Evolutionary conservation across 2,329 filamentous ascomycete species (phyloP).

Genomic region (Neopestalotiopsis sp.): DNA sequence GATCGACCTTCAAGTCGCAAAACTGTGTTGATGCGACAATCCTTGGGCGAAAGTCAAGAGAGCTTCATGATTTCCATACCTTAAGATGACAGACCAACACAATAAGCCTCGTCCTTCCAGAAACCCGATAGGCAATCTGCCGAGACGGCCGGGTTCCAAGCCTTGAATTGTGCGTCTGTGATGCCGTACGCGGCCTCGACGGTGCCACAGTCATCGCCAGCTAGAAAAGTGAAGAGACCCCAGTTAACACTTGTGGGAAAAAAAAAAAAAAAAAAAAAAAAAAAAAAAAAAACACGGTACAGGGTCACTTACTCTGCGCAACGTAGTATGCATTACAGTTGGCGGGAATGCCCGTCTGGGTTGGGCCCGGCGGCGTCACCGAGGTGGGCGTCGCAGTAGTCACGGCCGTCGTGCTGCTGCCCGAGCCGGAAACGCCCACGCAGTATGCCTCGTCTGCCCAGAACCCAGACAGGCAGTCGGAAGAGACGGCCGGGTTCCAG

Average conservation of each 20-base stretch:
- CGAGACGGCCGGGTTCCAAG: slow-evolving; percentile 16
- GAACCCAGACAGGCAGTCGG: slow-evolving; percentile 1
- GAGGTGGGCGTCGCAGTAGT: too few relatives aligned
- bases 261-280: too few relatives aligned
- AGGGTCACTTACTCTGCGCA: not conserved
- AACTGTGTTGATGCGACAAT: too few relatives aligned
- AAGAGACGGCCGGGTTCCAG: slow-evolving; percentile 13
- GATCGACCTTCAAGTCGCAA: too few relatives aligned
- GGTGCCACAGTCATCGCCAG: not conserved
- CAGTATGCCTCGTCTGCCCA: slow-evolving; percentile 7
- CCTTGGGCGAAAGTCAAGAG: too few relatives aligned
- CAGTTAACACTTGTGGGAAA: too few relatives aligned
- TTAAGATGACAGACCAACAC: not conserved
- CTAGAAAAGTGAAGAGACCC: too few relatives aligned
- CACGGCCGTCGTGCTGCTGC: too few relatives aligned
- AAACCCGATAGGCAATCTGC: not conserved
- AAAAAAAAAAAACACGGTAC: too few relatives aligned
- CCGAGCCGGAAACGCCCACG: not conserved
- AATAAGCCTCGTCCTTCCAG: not conserved
- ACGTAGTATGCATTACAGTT: not conserved
- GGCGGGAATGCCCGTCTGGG: not conserved
- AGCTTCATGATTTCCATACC: too few relatives aligned
- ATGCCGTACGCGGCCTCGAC: not conserved
- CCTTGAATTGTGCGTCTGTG: slow-evolving; percentile 5
- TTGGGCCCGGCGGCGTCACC: not conserved